Evolutionary conservation across 345 rosid species (phyloP).

Genomic region (Ailanthus altissimus): DNA sequence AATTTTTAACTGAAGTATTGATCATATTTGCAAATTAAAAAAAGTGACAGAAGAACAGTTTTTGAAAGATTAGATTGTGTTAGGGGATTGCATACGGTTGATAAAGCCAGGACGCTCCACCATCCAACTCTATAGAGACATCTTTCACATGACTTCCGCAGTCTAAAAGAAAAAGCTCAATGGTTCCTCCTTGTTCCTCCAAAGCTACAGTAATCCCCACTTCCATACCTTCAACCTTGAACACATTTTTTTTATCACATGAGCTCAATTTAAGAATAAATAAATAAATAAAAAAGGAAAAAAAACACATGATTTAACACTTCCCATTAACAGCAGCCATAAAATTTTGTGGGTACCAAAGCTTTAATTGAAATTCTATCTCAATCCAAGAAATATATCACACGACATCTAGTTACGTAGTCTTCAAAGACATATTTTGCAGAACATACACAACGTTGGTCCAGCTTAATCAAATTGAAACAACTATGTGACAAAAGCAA

Average conservation of each 20-base stretch:
- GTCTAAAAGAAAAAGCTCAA: conserved; percentile 43
- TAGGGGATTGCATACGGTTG: conserved; percentile 50
- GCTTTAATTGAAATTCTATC: background rate
- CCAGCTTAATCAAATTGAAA: conserved; percentile 12
- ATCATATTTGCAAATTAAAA: background rate
- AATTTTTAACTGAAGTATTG: background rate
- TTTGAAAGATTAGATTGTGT: background rate
- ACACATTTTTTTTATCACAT: conserved; percentile 13
- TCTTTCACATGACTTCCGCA: conserved; percentile 55
- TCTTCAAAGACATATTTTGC: background rate
- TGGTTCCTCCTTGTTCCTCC: conserved; percentile 43
- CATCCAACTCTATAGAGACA: conserved; percentile 58
- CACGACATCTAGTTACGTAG: background rate
- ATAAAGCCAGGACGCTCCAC: conserved; percentile 91
- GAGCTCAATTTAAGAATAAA: background rate
- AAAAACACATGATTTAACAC: background rate
- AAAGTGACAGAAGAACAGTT: background rate
- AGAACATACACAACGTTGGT: background rate
- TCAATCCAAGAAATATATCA: background rate
- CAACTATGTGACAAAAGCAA: background rate
- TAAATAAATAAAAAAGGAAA: too few species aligned
- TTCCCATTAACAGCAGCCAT: background rate
- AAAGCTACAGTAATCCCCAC: conserved; percentile 39
- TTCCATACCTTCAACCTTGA: conserved; percentile 67
- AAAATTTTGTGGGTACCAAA: background rate